These are phyloP conservation scores for Epipyxis sp. DNA, from an alignment of 108 stramenopile species.

Conservation along the genomic window DNA sequence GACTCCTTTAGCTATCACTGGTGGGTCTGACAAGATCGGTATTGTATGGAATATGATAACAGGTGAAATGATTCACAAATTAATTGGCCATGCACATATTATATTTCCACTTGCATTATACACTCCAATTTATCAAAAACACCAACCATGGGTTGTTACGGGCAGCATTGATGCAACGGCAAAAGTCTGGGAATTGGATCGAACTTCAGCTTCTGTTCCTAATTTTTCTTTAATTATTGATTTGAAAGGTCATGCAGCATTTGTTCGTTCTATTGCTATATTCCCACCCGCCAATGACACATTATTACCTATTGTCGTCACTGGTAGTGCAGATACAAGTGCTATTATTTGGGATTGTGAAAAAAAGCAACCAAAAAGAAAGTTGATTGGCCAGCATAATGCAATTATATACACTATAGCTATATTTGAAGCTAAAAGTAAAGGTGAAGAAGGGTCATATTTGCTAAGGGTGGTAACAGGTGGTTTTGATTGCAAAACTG, in stretches of 20 bases:
- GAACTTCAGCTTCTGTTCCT: too few species aligned
- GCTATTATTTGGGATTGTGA: conserved; percentile 16
- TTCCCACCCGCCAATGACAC: background rate
- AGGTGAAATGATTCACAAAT: background rate
- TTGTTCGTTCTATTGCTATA: background rate
- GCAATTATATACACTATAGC: background rate
- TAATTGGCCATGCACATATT: background rate
- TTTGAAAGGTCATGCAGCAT: conserved; percentile 3
- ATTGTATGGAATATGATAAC: background rate
- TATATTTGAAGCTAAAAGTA: background rate
- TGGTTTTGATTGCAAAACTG: conserved; percentile 8
- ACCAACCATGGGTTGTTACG: too few species aligned
- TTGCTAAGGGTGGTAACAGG: conserved; percentile 9
- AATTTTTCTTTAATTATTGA: too few species aligned
- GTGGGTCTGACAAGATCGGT: background rate
- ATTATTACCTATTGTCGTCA: background rate
- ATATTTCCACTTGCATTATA: background rate
- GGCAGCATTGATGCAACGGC: background rate
- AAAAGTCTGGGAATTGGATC: background rate
- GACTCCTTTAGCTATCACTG: background rate
- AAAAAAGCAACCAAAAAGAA: too few species aligned
- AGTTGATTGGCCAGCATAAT: too few species aligned
- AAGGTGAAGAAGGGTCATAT: background rate
- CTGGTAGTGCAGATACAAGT: background rate
- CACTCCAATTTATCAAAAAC: background rate